Evolutionary conservation across 176 grass and related monocot species (phyloP).

Genomic region (Eremochloa ophiuroides): DNA sequence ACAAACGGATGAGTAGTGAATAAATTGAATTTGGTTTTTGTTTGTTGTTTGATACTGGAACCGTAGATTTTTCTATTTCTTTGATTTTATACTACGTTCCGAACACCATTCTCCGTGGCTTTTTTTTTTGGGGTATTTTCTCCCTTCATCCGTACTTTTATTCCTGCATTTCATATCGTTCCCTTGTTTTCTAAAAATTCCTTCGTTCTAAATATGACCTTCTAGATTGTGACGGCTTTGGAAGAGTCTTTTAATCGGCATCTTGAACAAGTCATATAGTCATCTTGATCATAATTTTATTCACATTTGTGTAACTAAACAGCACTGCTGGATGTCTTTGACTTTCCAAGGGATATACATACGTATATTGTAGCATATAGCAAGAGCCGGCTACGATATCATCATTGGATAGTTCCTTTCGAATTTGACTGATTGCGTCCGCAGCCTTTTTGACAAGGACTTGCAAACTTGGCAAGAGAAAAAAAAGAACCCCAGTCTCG

Average conservation of each 20-base stretch:
- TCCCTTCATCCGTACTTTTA: not conserved
- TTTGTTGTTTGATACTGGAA: not conserved
- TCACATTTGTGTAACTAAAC: not conserved
- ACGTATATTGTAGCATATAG: not conserved
- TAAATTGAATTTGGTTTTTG: too few species aligned
- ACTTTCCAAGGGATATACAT: not conserved
- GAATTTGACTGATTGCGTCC: slow-evolving; percentile 21
- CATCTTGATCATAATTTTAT: not conserved
- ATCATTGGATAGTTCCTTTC: not conserved
- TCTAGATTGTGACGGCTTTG: not conserved
- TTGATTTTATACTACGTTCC: too few species aligned
- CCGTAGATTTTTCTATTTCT: too few species aligned
- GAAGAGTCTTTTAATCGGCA: not conserved
- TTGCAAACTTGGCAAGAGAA: not conserved
- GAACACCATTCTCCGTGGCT: too few species aligned
- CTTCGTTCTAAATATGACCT: not conserved
- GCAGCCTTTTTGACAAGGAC: slow-evolving; percentile 24
- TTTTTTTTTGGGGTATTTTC: too few species aligned
- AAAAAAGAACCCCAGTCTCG: not conserved
- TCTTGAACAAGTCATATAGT: not conserved
- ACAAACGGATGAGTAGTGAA: too few species aligned
- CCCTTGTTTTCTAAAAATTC: not conserved
- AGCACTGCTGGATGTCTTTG: not conserved
- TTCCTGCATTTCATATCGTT: not conserved
- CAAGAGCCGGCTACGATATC: not conserved